phyloP scores from a whole-genome alignment of 345 rosid species.

The Garcia nutans region DNA sequence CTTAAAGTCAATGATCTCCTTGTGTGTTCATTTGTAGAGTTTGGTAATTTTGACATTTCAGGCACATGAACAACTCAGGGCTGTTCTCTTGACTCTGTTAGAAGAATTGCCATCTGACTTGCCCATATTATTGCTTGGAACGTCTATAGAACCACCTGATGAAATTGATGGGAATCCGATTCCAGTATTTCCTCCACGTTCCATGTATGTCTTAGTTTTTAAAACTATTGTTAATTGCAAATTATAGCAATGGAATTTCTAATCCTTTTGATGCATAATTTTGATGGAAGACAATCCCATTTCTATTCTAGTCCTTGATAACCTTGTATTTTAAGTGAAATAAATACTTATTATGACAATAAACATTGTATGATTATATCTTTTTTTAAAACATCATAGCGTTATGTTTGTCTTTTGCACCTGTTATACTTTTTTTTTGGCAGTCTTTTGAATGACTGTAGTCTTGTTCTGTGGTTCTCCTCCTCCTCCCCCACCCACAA shows the following conservation, averaged over 20 bases:
- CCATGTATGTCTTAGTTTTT: conserved; percentile 58
- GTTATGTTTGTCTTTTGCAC: not conserved
- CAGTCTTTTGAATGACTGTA: not conserved
- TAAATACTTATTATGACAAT: not conserved
- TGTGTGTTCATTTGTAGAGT: not conserved
- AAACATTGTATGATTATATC: not conserved
- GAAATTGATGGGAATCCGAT: conserved; percentile 52
- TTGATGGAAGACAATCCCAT: not conserved
- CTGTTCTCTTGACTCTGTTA: conserved; percentile 79
- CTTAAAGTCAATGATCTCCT: not conserved
- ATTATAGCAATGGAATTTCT: not conserved
- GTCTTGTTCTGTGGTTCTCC: not conserved
- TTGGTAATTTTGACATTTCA: conserved; percentile 41
- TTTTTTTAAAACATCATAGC: not conserved
- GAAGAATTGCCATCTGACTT: conserved; percentile 91
- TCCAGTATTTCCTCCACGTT: conserved; percentile 63
- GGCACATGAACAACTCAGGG: conserved; percentile 96
- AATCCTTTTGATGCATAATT: not conserved
- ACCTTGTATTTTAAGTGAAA: not conserved
- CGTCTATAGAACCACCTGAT: conserved; percentile 51
- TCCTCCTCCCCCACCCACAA: not conserved
- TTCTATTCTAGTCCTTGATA: not conserved
- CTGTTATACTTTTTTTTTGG: not conserved
- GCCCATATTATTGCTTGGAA: conserved; percentile 82
- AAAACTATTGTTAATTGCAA: not conserved